These are phyloP conservation scores for Cylindrodendrum hubeiense DNA, from an alignment of 2,329 filamentous ascomycete species.

Conservation along the genomic window DNA sequence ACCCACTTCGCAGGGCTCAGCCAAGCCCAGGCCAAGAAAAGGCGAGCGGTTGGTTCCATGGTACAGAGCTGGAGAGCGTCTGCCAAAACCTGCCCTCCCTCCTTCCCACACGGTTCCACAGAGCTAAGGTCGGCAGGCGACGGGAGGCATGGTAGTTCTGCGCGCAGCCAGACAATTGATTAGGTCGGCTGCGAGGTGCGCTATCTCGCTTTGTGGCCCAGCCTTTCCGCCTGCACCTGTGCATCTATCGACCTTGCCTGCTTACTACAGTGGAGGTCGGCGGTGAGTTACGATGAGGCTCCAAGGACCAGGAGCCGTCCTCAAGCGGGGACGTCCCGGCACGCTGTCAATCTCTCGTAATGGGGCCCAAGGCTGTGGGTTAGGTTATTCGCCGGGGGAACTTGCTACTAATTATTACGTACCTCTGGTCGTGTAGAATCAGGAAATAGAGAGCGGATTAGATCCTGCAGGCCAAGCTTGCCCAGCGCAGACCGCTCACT, in stretches of 20 bases:
- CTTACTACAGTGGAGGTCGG: neutral
- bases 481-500: slow-evolving; percentile 15
- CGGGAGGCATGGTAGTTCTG: neutral
- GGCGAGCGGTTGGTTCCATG: neutral
- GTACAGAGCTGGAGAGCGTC: neutral
- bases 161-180: neutral
- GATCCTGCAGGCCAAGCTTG: neutral
- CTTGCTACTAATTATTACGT: slow-evolving; percentile 5
- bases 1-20: slow-evolving; percentile 3
- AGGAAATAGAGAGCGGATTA: neutral
- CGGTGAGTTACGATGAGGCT: slow-evolving; percentile 5
- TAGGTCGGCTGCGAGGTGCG: slow-evolving; percentile 8
- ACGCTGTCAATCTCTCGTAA: slow-evolving; percentile 24
- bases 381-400: neutral
- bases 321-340: slow-evolving; percentile 10
- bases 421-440: slow-evolving; percentile 6
- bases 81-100: neutral
- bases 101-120: neutral
- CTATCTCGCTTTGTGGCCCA: slow-evolving; percentile 18
- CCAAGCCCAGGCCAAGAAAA: neutral
- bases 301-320: neutral
- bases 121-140: neutral
- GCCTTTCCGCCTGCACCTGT: slow-evolving; percentile 1
- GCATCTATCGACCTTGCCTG: too few relatives aligned
- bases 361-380: slow-evolving; percentile 11